Evolutionary conservation across 2,329 filamentous ascomycete species (phyloP), one percentile per base, ranked within the genome.

Genomic region (Ophiostoma triangulosporum): DNA sequence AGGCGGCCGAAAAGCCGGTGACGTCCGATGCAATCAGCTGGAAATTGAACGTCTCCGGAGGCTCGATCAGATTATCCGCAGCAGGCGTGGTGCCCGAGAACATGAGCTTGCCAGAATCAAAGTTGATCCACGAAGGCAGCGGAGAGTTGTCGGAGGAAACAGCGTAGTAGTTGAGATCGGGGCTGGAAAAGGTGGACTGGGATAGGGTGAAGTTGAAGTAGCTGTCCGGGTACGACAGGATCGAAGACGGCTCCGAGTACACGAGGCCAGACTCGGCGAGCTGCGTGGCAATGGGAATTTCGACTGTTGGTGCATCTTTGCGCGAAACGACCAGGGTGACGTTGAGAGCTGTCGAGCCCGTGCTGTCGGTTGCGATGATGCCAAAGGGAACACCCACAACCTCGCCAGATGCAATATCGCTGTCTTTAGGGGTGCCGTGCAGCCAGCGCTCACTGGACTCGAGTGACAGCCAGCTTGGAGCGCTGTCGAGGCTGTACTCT

Each of bases 121-220:
- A 95, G n/a, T 70, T 70, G 45, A 95, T 71, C 89, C 89, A 95
- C 0, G 88, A 83, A 20, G 89, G 89, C 33, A 95, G 70, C 33
- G 89, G 88, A n/a, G 85, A 86, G 62, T 86, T 86, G 62, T 91
- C 78, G 5, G 73, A 74, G 4, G 86, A 84, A 3, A 84, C 81
- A 8, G 87, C 86, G 63, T 93, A 91, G 65, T 89, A 95, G 55
- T 80, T 79, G 50, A 82, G 73, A 15, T 68, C 69, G 0, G 69
- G 67, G 40, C 75, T 68, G n/a, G 70, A 70, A 64, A 95, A 95
- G 0, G 84, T 87, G 17, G 78, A 68, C 5, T 62, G 59, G 45
- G 75, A 69, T 58, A 83, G 80, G 2, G 65, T 63, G 57, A 81
- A 78, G 6, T 66, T 66, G 65, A 83, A 81, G 4, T 66, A 60